phyloP scores from a whole-genome alignment of 2,329 filamentous ascomycete genomes.

The Aureobasidium vineae region DNA sequence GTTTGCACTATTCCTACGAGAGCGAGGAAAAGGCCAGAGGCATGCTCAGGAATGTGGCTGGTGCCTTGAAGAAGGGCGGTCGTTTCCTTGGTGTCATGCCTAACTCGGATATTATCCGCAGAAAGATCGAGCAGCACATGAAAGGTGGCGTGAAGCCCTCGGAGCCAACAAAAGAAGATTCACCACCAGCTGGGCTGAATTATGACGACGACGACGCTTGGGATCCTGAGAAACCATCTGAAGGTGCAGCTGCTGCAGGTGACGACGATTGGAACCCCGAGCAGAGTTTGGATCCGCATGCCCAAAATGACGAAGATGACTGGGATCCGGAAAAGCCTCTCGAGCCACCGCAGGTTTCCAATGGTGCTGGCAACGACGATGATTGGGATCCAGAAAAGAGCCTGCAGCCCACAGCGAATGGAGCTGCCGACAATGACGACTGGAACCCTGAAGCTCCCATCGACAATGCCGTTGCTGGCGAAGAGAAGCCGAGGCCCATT shows the following conservation, averaged over 20 bases:
- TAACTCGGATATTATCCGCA: constrained; percentile 88
- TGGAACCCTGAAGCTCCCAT: constrained; percentile 40
- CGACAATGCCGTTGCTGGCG: constrained; percentile 37
- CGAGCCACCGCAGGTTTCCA: constrained; percentile 31
- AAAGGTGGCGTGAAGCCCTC: constrained; percentile 47
- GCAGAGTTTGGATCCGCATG: constrained; percentile 37
- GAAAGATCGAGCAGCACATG: constrained; percentile 75
- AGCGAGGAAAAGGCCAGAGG: constrained; percentile 82
- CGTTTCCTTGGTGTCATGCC: constrained; percentile 93
- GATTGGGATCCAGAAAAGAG: constrained; percentile 46
- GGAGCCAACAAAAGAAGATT: constrained; percentile 37
- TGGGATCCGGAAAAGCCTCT: constrained; percentile 38
- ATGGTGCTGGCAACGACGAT: constrained; percentile 36
- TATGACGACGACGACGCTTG: constrained; percentile 40
- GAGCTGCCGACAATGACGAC: constrained; percentile 30
- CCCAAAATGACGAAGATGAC: constrained; percentile 39
- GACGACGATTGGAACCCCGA: constrained; percentile 47
- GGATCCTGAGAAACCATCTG: constrained; percentile 33
- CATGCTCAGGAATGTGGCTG: constrained; percentile 92
- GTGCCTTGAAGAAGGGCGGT: constrained; percentile 87
- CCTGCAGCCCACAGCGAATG: constrained; percentile 41
- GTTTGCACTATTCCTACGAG: constrained; percentile 98
- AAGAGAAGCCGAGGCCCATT: constrained; percentile 29
- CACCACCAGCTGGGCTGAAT: constrained; percentile 21
- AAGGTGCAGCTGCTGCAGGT: constrained; percentile 41